Conservation (phyloP, 2,329 filamentous ascomycete genomes). For the Mycogone perniciosa region DNA sequence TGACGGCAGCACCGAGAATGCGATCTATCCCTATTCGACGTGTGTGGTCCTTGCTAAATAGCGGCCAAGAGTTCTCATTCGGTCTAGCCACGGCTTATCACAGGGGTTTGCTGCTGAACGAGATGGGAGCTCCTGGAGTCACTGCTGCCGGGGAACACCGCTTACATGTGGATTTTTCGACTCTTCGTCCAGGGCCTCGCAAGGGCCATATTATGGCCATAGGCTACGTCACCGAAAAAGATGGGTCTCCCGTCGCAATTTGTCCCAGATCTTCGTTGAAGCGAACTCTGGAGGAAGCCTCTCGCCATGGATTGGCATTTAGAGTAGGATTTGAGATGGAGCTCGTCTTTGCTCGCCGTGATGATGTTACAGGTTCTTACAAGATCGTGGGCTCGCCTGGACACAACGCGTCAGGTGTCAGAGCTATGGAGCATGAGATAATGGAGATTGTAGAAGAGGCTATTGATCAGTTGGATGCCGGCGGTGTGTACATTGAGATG, state of each 20-base stretch:
- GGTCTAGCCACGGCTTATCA: conserved; percentile 59
- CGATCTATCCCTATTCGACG: conserved; percentile 61
- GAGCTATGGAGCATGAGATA: conserved; percentile 54
- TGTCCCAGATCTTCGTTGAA: conserved; percentile 64
- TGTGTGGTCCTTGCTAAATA: conserved; percentile 41
- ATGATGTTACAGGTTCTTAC: conserved; percentile 55
- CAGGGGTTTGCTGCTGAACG: conserved; percentile 59
- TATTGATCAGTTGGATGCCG: conserved; percentile 49
- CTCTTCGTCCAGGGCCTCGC: conserved; percentile 52
- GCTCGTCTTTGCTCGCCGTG: conserved; percentile 59
- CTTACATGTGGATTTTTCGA: conserved; percentile 59
- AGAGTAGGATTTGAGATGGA: conserved; percentile 78
- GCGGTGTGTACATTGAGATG: conserved; percentile 63
- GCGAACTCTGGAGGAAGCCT: conserved; percentile 45
- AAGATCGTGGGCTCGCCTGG: background rate
- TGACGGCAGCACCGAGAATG: conserved; percentile 61
- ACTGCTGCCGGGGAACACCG: conserved; percentile 59
- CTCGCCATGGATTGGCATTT: conserved; percentile 49
- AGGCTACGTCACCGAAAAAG: conserved; percentile 56
- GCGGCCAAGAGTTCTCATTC: conserved; percentile 41
- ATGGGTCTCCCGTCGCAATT: conserved; percentile 42
- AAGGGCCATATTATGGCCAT: conserved; percentile 59
- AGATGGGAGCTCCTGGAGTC: conserved; percentile 47
- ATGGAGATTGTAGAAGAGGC: conserved; percentile 60
- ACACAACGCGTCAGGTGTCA: conserved; percentile 55